Evolutionary conservation across 2,329 filamentous ascomycete genomes (phyloP).

Genomic region (Calycina herbarum): DNA sequence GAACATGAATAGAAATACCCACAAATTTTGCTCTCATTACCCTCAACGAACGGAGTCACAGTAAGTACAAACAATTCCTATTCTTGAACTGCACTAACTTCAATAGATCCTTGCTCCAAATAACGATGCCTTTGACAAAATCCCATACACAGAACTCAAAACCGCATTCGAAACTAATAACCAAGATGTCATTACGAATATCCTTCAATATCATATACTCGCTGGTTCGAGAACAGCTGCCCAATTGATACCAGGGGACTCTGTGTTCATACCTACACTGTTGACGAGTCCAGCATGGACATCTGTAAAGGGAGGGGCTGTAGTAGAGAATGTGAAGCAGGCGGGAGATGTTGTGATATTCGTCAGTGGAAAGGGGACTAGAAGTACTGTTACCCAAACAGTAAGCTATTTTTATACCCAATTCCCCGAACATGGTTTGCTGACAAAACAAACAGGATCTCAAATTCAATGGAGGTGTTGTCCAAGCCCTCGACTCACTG

Average conservation of each 20-base stretch:
- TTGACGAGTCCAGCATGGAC: conserved; percentile 45
- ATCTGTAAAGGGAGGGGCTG: conserved; percentile 52
- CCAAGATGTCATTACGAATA: conserved; percentile 40
- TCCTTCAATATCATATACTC: conserved; percentile 41
- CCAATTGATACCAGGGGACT: conserved; percentile 36
- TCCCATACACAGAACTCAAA: conserved; percentile 39
- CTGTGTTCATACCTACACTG: conserved; percentile 47
- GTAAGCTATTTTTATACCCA: conserved; percentile 18
- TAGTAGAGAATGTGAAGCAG: conserved; percentile 45
- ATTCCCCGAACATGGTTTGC: not conserved
- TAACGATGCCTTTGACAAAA: conserved; percentile 40
- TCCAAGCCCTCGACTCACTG: conserved; percentile 54
- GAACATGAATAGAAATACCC: conserved; percentile 44
- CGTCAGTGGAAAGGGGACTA: conserved; percentile 43
- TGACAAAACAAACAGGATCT: conserved; percentile 42
- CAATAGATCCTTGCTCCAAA: conserved; percentile 42
- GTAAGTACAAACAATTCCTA: conserved; percentile 36
- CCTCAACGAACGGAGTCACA: conserved; percentile 46
- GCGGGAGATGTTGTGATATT: conserved; percentile 45
- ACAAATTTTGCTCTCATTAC: conserved; percentile 46
- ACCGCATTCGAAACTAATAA: conserved; percentile 37
- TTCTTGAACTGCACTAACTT: conserved; percentile 5
- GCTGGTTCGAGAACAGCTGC: conserved; percentile 34
- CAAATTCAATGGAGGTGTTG: conserved; percentile 48
- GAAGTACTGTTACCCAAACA: conserved; percentile 43